These are phyloP conservation scores for Populus ilicifolia DNA, from an alignment of 345 rosid genomes.

Conservation along the genomic window DNA sequence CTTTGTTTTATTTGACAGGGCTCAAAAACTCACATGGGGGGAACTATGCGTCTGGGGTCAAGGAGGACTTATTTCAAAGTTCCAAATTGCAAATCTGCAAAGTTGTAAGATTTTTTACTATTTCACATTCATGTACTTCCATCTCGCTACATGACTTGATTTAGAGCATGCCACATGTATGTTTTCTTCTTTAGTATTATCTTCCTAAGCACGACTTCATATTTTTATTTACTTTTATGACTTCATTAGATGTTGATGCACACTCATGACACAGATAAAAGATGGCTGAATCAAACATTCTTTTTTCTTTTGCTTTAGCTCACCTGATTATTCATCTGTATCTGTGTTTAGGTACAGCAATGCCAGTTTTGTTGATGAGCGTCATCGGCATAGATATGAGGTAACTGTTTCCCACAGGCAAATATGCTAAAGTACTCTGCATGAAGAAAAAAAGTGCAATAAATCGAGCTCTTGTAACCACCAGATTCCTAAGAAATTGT, in stretches of 20 bases:
- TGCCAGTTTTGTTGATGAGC: constrained; percentile 56
- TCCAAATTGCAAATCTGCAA: constrained; percentile 71
- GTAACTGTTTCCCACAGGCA: constrained; percentile 31
- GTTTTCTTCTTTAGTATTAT: neutral
- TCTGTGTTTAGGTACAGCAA: constrained; percentile 57
- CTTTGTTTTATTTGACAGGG: constrained; percentile 45
- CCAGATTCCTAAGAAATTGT: constrained; percentile 1
- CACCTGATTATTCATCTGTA: neutral
- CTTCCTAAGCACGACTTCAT: neutral
- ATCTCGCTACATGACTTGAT: neutral
- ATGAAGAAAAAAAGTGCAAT: neutral
- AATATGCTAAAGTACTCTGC: neutral
- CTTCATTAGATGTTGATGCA: neutral
- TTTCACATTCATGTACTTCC: neutral
- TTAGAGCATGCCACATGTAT: neutral
- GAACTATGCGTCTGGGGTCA: constrained; percentile 95
- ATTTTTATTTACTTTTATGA: neutral
- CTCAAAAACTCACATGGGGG: constrained; percentile 97
- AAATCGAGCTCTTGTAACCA: neutral
- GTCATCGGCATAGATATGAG: constrained; percentile 97
- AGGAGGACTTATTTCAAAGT: constrained; percentile 72
- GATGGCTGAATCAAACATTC: neutral
- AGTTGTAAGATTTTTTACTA: constrained; percentile 46
- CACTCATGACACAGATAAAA: neutral
- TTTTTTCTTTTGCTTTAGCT: neutral